A percentile compares a stretch with the other conserved stretches of the same genome.
phyloP scores from a whole-genome alignment of 1,284 basidiomycete genomes.

The Heterobasidion parviporum region DNA sequence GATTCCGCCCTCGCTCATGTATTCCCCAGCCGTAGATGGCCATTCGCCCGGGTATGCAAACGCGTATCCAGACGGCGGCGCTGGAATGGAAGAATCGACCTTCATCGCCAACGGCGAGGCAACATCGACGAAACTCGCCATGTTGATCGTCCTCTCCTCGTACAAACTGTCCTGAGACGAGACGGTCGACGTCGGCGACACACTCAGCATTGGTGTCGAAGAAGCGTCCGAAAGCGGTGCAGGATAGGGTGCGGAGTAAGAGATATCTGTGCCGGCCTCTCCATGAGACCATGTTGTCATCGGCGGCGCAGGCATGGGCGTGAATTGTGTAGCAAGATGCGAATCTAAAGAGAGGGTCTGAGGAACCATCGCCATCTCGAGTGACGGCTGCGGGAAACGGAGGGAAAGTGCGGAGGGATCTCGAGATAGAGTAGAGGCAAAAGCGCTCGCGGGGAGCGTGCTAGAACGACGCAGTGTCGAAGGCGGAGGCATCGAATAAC shows the following conservation, averaged over 20 bases:
- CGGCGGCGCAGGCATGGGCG: constrained; percentile 3
- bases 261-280: neutral
- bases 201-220: constrained; percentile 9
- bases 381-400: neutral
- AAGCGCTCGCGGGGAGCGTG: constrained; percentile 4
- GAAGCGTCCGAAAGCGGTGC: constrained; percentile 4
- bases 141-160: constrained; percentile 22
- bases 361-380: neutral
- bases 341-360: neutral
- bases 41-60: constrained; percentile 12
- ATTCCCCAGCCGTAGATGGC: constrained; percentile 4
- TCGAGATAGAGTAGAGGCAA: neutral
- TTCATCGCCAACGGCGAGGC: constrained; percentile 12
- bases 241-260: neutral
- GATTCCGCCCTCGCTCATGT: constrained; percentile 12
- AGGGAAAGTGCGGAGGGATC: neutral
- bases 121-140: constrained; percentile 19
- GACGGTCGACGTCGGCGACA: constrained; percentile 10
- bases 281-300: neutral
- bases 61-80: constrained; percentile 7
- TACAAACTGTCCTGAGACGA: constrained; percentile 21
- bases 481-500: neutral
- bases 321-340: neutral
- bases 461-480: constrained; percentile 7
- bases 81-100: neutral